Percentiles rank a stretch among this genome's conserved stretches.
Evolutionary conservation across 257 asterid species (phyloP).

Genomic region (Rhazya stricta): DNA sequence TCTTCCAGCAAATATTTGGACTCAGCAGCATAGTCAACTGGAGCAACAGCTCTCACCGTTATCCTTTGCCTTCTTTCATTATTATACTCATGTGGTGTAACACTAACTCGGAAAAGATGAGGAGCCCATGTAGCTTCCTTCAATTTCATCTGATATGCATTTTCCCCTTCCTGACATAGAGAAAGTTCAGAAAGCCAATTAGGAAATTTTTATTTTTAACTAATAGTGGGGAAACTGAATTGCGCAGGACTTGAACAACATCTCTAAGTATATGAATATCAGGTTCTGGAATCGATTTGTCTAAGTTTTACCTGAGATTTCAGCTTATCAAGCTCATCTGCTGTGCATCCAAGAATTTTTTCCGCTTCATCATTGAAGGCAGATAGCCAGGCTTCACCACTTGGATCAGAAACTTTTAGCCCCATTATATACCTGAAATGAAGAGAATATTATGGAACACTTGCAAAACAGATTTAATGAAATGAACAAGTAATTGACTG

Average conservation of each 20-base stretch:
- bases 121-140: slow-evolving; percentile 63
- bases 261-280: background rate
- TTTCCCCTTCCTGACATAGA: slow-evolving; percentile 43
- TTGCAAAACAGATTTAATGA: background rate
- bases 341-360: slow-evolving; percentile 64
- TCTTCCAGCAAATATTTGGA: slow-evolving; percentile 65
- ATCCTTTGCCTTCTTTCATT: slow-evolving; percentile 83
- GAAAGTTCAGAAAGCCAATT: slow-evolving; percentile 3
- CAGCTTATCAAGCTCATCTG: slow-evolving; percentile 72
- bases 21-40: slow-evolving; percentile 74
- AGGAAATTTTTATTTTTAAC: background rate
- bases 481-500: background rate
- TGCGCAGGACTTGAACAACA: too few relatives aligned
- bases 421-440: slow-evolving; percentile 61
- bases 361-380: slow-evolving; percentile 78
- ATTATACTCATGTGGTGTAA: slow-evolving; percentile 59
- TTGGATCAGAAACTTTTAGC: slow-evolving; percentile 70
- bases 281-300: background rate
- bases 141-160: slow-evolving; percentile 27
- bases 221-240: too few relatives aligned
- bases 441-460: background rate
- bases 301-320: slow-evolving; percentile 46
- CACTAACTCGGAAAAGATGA: slow-evolving; percentile 71
- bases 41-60: slow-evolving; percentile 59
- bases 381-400: slow-evolving; percentile 80